Conservation (phyloP, 2,329 filamentous ascomycete species). For the Aspergillus chevalieri region DNA sequence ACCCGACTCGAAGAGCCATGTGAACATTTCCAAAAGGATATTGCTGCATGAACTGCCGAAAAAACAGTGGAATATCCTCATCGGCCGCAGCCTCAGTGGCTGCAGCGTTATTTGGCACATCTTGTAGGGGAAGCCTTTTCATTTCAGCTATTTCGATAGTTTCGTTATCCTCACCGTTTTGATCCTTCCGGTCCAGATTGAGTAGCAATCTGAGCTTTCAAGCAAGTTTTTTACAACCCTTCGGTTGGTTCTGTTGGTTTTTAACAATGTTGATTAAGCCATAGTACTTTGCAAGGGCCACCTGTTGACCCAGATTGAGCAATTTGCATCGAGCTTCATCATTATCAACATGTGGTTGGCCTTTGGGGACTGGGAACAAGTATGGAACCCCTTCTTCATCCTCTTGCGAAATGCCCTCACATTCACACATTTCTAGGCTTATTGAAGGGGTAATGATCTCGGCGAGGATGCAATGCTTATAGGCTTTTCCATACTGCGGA, state of each 20-base stretch:
- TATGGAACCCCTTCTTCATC: not conserved
- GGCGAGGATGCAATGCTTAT: conserved; percentile 29
- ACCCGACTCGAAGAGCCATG: conserved; percentile 37
- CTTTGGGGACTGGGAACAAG: not conserved
- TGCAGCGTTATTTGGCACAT: conserved; percentile 3
- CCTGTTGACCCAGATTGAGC: not conserved
- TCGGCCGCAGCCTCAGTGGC: conserved; percentile 17
- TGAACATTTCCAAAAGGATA: conserved; percentile 38
- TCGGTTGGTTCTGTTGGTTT: not conserved
- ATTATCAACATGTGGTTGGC: not conserved
- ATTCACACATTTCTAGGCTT: conserved; percentile 17
- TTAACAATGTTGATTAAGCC: not conserved
- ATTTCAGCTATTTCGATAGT: not conserved
- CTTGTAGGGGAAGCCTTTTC: not conserved
- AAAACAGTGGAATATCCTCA: conserved; percentile 24
- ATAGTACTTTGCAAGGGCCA: not conserved
- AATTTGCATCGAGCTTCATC: not conserved
- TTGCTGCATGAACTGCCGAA: conserved; percentile 23
- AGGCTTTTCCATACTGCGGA: conserved; percentile 22
- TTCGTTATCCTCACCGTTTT: not conserved
- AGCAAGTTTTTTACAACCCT: not conserved
- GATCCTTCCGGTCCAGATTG: not conserved
- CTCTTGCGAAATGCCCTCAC: not conserved
- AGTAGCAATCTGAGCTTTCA: not conserved
- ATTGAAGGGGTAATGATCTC: conserved; percentile 18